Evolutionary conservation across 495 filamentous ascomycete species (phyloP).

Genomic region (Aspergillus asperescens): DNA sequence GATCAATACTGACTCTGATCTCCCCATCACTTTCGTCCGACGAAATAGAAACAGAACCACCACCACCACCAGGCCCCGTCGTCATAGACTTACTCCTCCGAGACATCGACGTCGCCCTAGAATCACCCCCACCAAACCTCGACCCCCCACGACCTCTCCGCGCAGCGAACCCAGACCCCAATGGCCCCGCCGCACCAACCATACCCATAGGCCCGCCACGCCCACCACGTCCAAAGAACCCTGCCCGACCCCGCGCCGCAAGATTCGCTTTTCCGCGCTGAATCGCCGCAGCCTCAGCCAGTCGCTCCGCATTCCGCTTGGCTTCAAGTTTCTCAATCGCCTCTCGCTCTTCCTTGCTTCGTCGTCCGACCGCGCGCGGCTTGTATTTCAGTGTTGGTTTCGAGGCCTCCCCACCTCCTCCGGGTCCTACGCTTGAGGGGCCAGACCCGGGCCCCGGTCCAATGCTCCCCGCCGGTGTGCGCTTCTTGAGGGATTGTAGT

Average conservation of each 20-base stretch:
- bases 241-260: conserved; percentile 18
- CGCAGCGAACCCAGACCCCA: conserved; percentile 27
- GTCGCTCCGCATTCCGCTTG: conserved; percentile 39
- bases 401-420: conserved; percentile 18
- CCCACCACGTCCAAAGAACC: conserved; percentile 16
- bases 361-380: conserved; percentile 42
- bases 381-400: conserved; percentile 46
- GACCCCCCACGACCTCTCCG: conserved; percentile 26
- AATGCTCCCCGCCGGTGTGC: conserved; percentile 37
- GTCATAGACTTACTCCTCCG: conserved; percentile 28
- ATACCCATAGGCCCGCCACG: conserved; percentile 18
- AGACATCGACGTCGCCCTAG: conserved; percentile 24
- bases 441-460: conserved; percentile 10
- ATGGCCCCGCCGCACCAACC: conserved; percentile 29
- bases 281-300: conserved; percentile 42
- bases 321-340: conserved; percentile 44
- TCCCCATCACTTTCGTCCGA: conserved; percentile 42
- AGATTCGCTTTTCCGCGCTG: conserved; percentile 26
- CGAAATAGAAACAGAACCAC: conserved; percentile 29
- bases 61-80: conserved; percentile 20
- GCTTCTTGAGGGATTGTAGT: conserved; percentile 41
- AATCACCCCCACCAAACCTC: conserved; percentile 22
- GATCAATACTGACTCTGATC: conserved; percentile 44
- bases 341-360: conserved; percentile 51
- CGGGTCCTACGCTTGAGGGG: neutral